Percentiles rank a stretch among this genome's conserved stretches.
Evolutionary conservation across 164 flowering plant species (phyloP).

Genomic region (Nymphaea colorata): DNA sequence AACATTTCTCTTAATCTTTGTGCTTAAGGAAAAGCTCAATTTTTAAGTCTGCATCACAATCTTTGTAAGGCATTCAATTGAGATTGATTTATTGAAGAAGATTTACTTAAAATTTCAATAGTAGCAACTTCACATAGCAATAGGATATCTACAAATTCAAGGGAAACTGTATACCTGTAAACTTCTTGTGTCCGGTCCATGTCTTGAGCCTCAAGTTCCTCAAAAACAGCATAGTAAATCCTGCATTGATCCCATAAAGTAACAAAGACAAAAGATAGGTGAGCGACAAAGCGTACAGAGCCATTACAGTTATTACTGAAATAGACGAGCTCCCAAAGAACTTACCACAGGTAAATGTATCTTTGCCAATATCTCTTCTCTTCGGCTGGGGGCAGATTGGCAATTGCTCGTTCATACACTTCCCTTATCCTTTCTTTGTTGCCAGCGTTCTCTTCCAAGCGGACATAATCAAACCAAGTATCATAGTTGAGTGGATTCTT

Average conservation of each 20-base stretch:
- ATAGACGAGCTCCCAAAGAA: neutral
- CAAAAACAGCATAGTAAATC: constrained; percentile 91
- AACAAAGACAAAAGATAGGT: neutral
- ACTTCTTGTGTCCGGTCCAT: constrained; percentile 71
- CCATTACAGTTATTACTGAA: neutral
- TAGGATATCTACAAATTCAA: too few species aligned
- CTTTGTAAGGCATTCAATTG: too few species aligned
- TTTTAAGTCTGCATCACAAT: too few species aligned
- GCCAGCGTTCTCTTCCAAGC: constrained; percentile 76
- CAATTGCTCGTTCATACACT: constrained; percentile 83
- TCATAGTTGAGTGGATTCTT: constrained; percentile 84
- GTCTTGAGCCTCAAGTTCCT: constrained; percentile 82
- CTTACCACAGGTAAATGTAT: constrained; percentile 83
- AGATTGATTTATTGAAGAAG: too few species aligned
- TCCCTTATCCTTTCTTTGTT: constrained; percentile 61
- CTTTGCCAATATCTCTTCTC: constrained; percentile 98
- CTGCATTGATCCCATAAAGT: constrained; percentile 15
- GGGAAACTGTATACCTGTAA: constrained; percentile 25
- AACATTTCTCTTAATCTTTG: too few species aligned
- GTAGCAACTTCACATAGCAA: too few species aligned
- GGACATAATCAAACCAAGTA: constrained; percentile 80
- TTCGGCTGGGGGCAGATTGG: constrained; percentile 87
- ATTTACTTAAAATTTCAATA: too few species aligned
- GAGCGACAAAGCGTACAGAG: neutral
- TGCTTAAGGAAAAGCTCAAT: too few species aligned